These are phyloP conservation scores for Metschnikowia cubensis DNA, from an alignment of 805 yeast species.

Conservation along the genomic window DNA sequence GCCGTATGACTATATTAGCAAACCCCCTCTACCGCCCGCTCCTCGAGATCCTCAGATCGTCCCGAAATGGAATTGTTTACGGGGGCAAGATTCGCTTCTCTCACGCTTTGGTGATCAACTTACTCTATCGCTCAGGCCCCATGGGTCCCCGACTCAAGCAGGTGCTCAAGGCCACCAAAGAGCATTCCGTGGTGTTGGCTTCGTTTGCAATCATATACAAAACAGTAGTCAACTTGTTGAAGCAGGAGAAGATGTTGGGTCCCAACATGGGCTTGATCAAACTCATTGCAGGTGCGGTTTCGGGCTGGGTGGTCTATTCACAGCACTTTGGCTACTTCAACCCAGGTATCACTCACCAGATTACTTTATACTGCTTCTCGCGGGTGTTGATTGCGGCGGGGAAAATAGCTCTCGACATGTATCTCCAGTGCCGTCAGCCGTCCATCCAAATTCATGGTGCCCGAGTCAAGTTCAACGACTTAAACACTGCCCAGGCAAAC, in stretches of 20 bases:
- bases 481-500: constrained; percentile 30
- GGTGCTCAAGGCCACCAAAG: constrained; percentile 48
- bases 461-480: constrained; percentile 22
- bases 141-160: constrained; percentile 40
- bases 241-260: constrained; percentile 32
- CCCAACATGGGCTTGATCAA: constrained; percentile 27
- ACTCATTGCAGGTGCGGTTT: constrained; percentile 38
- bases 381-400: constrained; percentile 63
- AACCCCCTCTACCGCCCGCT: constrained; percentile 27
- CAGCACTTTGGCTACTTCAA: constrained; percentile 42
- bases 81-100: constrained; percentile 61
- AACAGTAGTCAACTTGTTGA: constrained; percentile 27
- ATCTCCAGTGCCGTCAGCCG: constrained; percentile 36
- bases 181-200: constrained; percentile 55
- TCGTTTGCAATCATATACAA: constrained; percentile 54
- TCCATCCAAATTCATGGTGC: constrained; percentile 20
- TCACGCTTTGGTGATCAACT: constrained; percentile 60
- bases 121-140: constrained; percentile 53
- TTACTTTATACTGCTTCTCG: constrained; percentile 69
- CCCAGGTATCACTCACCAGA: constrained; percentile 61
- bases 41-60: constrained; percentile 33
- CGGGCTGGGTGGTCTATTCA: constrained; percentile 42
- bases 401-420: constrained; percentile 43
- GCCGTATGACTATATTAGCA: constrained; percentile 17
- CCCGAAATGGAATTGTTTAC: constrained; percentile 50